phyloP scores from a whole-genome alignment of 1,284 basidiomycete genomes.

The Malassezia slooffiae region DNA sequence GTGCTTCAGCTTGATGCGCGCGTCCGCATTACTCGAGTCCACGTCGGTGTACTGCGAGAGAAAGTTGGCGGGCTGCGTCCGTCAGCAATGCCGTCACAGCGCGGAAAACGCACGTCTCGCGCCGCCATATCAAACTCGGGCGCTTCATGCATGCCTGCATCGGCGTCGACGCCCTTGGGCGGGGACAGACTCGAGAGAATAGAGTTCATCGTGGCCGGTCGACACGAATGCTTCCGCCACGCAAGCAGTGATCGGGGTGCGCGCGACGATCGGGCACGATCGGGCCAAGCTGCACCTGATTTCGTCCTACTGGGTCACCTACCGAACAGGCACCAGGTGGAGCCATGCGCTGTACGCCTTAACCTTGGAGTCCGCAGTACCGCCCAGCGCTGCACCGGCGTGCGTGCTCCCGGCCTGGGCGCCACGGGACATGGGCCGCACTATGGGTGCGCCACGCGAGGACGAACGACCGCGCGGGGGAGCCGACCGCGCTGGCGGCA shows the following conservation, averaged over 20 bases:
- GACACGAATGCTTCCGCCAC: not conserved
- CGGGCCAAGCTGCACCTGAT: no score
- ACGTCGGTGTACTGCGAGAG: conserved; percentile 44
- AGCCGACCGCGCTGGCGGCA: no score
- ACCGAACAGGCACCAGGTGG: not conserved
- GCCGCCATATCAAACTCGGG: no score
- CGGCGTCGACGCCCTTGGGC: no score
- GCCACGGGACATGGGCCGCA: no score
- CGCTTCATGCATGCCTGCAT: not conserved
- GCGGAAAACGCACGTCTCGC: conserved; percentile 5
- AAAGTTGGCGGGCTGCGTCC: conserved; percentile 32
- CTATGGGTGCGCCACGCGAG: no score
- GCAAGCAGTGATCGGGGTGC: not conserved
- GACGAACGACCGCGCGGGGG: no score
- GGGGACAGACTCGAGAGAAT: no score
- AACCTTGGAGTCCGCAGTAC: not conserved
- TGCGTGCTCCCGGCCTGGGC: no score
- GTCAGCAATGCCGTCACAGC: not conserved
- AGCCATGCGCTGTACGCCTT: conserved; percentile 3
- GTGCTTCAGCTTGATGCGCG: conserved; percentile 86
- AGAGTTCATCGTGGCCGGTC: conserved; percentile 6
- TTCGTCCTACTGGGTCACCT: no score
- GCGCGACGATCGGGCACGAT: no score
- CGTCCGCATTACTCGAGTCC: conserved; percentile 41
- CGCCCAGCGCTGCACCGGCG: not conserved